Evolutionary conservation across 805 yeast genomes (phyloP).

Genomic region (Candida nonsorbophila): DNA sequence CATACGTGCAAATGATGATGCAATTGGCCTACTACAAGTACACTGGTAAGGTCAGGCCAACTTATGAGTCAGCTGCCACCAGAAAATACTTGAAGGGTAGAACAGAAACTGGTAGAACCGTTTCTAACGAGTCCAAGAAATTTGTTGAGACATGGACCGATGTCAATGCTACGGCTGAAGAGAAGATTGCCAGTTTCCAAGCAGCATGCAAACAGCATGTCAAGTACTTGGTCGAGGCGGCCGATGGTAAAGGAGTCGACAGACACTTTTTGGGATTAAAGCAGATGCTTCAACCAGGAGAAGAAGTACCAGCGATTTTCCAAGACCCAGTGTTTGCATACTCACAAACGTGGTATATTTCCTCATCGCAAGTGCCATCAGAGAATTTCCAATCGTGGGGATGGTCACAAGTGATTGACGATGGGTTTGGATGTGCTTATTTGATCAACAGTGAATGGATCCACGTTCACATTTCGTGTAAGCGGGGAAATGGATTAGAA

Average conservation of each 20-base stretch:
- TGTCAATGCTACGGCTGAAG: constrained; percentile 41
- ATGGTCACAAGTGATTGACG: constrained; percentile 91
- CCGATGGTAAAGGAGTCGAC: constrained; percentile 85
- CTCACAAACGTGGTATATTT: constrained; percentile 79
- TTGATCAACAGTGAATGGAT: constrained; percentile 83
- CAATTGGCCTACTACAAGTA: constrained; percentile 87
- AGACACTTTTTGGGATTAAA: constrained; percentile 90
- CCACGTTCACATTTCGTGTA: constrained; percentile 78
- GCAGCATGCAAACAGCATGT: constrained; percentile 73
- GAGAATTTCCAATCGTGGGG: constrained; percentile 86
- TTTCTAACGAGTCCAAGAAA: constrained; percentile 60
- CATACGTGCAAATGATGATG: constrained; percentile 82
- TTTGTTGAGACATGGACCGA: constrained; percentile 75
- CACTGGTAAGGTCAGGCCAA: constrained; percentile 77
- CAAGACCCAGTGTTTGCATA: constrained; percentile 70
- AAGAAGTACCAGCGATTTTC: constrained; percentile 62
- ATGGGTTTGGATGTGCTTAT: constrained; percentile 91
- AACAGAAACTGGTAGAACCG: constrained; percentile 90
- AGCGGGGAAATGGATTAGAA: constrained; percentile 55
- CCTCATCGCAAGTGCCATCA: constrained; percentile 86
- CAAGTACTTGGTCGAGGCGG: constrained; percentile 66
- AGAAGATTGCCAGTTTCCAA: constrained; percentile 64
- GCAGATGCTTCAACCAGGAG: constrained; percentile 58
- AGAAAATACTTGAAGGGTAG: constrained; percentile 85
- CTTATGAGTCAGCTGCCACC: constrained; percentile 95